Conservation (phyloP, 352 stramenopile species). For the Thraustochytrium striatum region DNA sequence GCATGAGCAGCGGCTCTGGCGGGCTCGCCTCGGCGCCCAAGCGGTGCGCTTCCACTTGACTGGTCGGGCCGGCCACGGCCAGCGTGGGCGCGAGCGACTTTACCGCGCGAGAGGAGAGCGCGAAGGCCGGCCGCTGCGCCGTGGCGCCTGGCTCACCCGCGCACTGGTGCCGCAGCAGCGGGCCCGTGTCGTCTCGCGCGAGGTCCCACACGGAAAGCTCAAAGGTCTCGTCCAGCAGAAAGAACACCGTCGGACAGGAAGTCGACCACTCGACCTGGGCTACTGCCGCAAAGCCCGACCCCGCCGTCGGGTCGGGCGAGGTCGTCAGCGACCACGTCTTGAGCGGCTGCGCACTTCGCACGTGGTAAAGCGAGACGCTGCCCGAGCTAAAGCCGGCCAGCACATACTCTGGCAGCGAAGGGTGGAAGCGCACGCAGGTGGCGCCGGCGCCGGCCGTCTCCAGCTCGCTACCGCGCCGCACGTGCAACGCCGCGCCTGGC, state of each 20-base stretch:
- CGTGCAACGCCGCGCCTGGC: not conserved
- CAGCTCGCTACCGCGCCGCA: not conserved
- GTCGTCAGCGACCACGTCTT: conserved; percentile 11
- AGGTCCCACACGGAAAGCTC: conserved; percentile 3
- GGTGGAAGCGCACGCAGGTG: not conserved
- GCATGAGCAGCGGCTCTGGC: too few relatives aligned
- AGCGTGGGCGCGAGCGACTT: too few relatives aligned
- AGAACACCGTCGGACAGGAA: not conserved
- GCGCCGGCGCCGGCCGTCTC: not conserved
- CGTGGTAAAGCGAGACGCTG: not conserved
- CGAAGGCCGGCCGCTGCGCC: too few relatives aligned
- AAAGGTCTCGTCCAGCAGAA: not conserved
- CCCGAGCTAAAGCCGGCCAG: conserved; percentile 24
- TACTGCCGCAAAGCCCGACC: conserved; percentile 23
- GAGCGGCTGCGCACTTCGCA: not conserved
- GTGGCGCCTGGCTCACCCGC: too few relatives aligned
- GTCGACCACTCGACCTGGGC: not conserved
- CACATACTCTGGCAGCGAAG: not conserved
- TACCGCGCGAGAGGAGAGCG: too few relatives aligned
- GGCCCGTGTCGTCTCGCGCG: not conserved
- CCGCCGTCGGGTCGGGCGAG: not conserved
- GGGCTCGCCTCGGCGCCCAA: too few relatives aligned
- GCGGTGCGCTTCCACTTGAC: too few relatives aligned
- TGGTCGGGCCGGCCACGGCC: too few relatives aligned
- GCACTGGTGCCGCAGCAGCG: too few relatives aligned